Conservation (phyloP, 2,329 filamentous ascomycete genomes). For the Aspergillus floridensis region DNA sequence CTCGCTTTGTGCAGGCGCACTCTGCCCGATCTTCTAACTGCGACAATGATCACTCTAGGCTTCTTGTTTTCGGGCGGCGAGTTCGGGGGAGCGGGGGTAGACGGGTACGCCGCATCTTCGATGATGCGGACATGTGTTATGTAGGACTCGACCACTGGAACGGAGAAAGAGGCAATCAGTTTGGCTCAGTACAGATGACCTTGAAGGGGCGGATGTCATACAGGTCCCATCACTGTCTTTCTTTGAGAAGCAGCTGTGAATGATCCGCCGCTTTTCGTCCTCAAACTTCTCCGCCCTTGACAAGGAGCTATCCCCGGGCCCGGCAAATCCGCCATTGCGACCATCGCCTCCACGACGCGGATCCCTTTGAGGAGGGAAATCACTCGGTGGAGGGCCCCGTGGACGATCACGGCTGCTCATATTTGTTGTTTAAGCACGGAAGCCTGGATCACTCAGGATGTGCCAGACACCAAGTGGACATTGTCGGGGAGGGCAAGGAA, state of each 20-base stretch:
- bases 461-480: constrained; percentile 32
- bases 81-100: constrained; percentile 77
- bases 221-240: constrained; percentile 81
- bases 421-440: constrained; percentile 21
- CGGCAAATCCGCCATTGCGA: constrained; percentile 30
- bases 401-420: constrained; percentile 40
- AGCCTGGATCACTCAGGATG: constrained; percentile 26
- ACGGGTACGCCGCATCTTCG: constrained; percentile 81
- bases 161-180: constrained; percentile 19
- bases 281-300: constrained; percentile 80
- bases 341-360: constrained; percentile 33
- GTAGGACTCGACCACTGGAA: constrained; percentile 81
- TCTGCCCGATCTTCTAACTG: constrained; percentile 85
- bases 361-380: constrained; percentile 30
- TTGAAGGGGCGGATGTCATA: constrained; percentile 49
- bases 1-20: constrained; percentile 96
- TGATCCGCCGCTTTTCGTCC: constrained; percentile 91
- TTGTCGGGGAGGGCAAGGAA: constrained; percentile 25
- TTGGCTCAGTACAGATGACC: neutral
- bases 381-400: constrained; percentile 31
- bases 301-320: constrained; percentile 32
- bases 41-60: constrained; percentile 84
- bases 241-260: constrained; percentile 91
- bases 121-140: constrained; percentile 93
- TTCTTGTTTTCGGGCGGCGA: constrained; percentile 76